A percentile compares a stretch with the other conserved stretches of the same genome.
Evolutionary conservation across 148 eudicot species (phyloP).

Genomic region (Cornus florida): DNA sequence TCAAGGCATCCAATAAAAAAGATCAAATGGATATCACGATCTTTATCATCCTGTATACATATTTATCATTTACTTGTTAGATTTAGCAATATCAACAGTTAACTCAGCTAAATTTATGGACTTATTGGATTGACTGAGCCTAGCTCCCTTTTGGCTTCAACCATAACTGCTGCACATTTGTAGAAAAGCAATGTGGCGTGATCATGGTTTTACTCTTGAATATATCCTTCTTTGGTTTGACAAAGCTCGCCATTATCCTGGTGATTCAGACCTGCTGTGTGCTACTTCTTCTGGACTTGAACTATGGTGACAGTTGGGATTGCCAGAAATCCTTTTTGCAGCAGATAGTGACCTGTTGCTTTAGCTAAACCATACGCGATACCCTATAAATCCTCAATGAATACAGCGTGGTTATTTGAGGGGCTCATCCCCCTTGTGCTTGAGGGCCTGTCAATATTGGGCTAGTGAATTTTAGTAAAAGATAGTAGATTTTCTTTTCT

Average conservation of each 20-base stretch:
- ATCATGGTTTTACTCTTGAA: constrained; percentile 9
- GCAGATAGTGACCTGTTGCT: not conserved
- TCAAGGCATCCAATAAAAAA: not conserved
- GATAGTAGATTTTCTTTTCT: not conserved
- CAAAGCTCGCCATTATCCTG: not conserved
- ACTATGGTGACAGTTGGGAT: not conserved
- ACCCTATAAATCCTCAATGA: not conserved
- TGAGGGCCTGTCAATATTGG: not conserved
- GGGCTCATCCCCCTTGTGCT: constrained; percentile 3
- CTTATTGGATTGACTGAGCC: not conserved
- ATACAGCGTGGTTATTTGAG: not conserved
- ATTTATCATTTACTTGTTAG: not conserved
- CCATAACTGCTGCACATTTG: not conserved
- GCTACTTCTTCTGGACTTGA: not conserved
- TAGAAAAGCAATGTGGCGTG: constrained; percentile 1
- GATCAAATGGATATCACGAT: not conserved
- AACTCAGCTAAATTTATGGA: not conserved
- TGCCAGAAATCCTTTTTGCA: not conserved
- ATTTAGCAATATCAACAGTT: constrained; percentile 1
- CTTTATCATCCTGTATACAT: not conserved
- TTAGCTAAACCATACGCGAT: not conserved
- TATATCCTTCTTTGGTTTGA: not conserved
- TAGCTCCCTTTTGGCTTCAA: not conserved
- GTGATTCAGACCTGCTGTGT: constrained; percentile 1
- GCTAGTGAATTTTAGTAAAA: not conserved